Percentiles rank a stretch among this genome's conserved stretches.
phyloP scores from a whole-genome alignment of 495 filamentous ascomycete species.

The Talaromyces stipitatus region DNA sequence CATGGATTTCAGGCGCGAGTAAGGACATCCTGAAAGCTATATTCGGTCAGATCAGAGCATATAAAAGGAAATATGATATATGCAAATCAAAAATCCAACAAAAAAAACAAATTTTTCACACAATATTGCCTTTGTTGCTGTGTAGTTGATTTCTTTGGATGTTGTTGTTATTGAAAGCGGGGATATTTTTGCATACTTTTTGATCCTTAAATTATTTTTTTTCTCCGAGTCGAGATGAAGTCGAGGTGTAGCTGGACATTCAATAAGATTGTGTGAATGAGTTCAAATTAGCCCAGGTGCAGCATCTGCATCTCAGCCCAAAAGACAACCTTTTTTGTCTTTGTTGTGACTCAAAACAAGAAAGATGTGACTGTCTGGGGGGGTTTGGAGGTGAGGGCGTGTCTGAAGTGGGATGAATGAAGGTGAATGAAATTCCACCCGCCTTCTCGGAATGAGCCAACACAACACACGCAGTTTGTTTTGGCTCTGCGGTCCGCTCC shows the following conservation, averaged over 20 bases:
- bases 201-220: background rate
- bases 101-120: constrained; percentile 1
- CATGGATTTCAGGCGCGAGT: constrained; percentile 71
- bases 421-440: background rate
- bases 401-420: background rate
- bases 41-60: background rate
- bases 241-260: background rate
- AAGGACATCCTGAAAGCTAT: constrained; percentile 60
- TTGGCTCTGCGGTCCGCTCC: background rate
- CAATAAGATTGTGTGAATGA: background rate
- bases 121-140: background rate
- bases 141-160: background rate
- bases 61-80: too few relatives aligned
- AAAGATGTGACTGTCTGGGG: background rate
- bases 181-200: constrained; percentile 5
- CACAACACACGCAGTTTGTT: background rate
- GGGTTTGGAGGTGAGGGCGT: background rate
- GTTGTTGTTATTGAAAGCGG: constrained; percentile 6
- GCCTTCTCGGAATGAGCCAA: background rate
- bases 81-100: background rate
- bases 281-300: background rate
- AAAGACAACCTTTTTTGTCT: constrained; percentile 1
- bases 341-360: constrained; percentile 3
- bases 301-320: constrained; percentile 6
- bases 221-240: background rate